Evolutionary conservation across 2,329 filamentous ascomycete species (phyloP).

Genomic region (Anthostomella pinea): DNA sequence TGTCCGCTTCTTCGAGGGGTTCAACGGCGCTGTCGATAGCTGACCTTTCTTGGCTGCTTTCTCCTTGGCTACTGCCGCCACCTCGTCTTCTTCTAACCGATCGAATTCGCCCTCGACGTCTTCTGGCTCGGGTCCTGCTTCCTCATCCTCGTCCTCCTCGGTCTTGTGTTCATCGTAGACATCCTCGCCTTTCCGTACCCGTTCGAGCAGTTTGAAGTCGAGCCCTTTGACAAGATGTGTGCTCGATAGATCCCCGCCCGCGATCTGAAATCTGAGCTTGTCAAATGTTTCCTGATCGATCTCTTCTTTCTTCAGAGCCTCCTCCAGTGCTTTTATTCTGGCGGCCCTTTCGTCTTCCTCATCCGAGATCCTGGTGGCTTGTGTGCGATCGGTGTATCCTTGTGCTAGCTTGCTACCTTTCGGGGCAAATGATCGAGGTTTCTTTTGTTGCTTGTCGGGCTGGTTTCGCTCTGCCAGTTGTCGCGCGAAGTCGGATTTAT

Average conservation of each 20-base stretch:
- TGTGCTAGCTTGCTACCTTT: conserved; percentile 77
- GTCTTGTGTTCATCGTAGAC: conserved; percentile 45
- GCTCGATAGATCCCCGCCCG: conserved; percentile 74
- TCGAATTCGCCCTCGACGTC: conserved; percentile 68
- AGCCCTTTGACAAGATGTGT: conserved; percentile 91
- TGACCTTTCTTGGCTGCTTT: conserved; percentile 59
- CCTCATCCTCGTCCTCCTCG: conserved; percentile 30
- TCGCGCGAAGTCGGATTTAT: conserved; percentile 70
- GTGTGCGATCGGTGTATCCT: conserved; percentile 82
- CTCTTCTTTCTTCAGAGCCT: conserved; percentile 77
- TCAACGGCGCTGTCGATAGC: conserved; percentile 50
- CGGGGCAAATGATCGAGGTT: conserved; percentile 74
- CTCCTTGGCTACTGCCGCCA: conserved; percentile 52
- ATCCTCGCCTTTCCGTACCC: conserved; percentile 67
- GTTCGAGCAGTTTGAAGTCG: conserved; percentile 76
- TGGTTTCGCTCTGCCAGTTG: conserved; percentile 75
- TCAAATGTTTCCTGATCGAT: conserved; percentile 81
- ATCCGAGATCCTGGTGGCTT: conserved; percentile 55
- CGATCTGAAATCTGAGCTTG: conserved; percentile 69
- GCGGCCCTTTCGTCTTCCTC: conserved; percentile 55
- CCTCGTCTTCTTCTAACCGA: conserved; percentile 51
- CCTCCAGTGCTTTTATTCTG: conserved; percentile 74
- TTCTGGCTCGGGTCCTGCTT: conserved; percentile 39
- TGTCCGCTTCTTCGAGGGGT: conserved; percentile 58
- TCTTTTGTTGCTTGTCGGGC: conserved; percentile 59